Conservation (phyloP, 2,329 filamentous ascomycete species). For the Penicillium hordei region DNA sequence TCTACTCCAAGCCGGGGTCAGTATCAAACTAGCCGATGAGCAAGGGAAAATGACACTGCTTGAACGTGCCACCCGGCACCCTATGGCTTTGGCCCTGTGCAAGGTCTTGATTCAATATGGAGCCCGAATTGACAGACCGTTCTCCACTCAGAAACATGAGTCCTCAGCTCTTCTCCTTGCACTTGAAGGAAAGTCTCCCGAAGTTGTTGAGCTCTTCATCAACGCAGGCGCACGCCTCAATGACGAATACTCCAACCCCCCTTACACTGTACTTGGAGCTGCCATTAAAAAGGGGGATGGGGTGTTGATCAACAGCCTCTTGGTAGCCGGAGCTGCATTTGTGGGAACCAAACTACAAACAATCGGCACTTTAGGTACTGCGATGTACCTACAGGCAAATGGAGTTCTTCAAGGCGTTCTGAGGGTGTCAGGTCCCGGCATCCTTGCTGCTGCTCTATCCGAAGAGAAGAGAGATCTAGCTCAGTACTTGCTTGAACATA, state of each 20-base stretch:
- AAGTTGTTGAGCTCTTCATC: slow-evolving; percentile 15
- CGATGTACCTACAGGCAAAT: background rate
- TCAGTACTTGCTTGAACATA: background rate
- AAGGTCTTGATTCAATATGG: background rate
- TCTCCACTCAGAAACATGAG: background rate
- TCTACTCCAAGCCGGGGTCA: background rate
- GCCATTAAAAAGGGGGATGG: slow-evolving; percentile 10
- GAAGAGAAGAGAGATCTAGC: background rate
- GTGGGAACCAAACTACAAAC: background rate
- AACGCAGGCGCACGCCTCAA: slow-evolving; percentile 9
- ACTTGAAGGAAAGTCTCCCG: background rate
- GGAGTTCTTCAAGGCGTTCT: background rate
- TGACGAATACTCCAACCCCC: slow-evolving; percentile 1
- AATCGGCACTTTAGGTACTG: background rate
- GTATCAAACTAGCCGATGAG: background rate
- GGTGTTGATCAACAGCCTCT: background rate
- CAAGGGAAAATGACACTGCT: background rate
- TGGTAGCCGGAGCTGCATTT: background rate
- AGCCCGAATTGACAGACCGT: background rate
- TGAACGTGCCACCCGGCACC: background rate
- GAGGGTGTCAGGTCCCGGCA: background rate
- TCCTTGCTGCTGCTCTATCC: background rate
- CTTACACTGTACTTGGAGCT: slow-evolving; percentile 12
- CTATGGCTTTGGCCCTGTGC: background rate
- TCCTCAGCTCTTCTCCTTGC: slow-evolving; percentile 1